Conservation (phyloP, 768 basidiomycete species). For the Strobilomyces dryophilus region DNA sequence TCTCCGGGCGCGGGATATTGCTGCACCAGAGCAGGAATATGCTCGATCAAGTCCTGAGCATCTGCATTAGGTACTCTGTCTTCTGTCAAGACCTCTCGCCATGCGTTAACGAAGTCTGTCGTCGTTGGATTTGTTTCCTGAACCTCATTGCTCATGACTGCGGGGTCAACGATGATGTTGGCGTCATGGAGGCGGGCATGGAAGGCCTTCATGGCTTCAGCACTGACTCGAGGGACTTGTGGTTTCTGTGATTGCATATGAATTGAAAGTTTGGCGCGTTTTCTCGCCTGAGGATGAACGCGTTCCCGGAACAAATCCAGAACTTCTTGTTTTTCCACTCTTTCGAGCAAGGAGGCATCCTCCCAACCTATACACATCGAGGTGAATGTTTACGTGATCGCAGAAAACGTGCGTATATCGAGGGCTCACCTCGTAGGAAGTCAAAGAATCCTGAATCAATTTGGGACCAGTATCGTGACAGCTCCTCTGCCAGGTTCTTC, state of each 20-base stretch:
- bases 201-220: constrained; percentile 60
- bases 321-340: constrained; percentile 72
- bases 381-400: neutral
- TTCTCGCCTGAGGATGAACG: constrained; percentile 64
- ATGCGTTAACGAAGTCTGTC: constrained; percentile 61
- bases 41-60: constrained; percentile 43
- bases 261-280: constrained; percentile 78
- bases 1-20: constrained; percentile 55
- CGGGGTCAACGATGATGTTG: constrained; percentile 46
- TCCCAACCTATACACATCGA: constrained; percentile 47
- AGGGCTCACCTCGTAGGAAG: constrained; percentile 73
- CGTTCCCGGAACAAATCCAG: constrained; percentile 61
- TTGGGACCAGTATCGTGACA: constrained; percentile 59
- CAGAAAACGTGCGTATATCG: neutral
- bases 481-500: constrained; percentile 88
- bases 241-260: constrained; percentile 75
- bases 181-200: constrained; percentile 46
- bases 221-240: constrained; percentile 56
- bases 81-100: constrained; percentile 42
- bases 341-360: constrained; percentile 64
- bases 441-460: constrained; percentile 81
- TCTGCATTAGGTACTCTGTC: constrained; percentile 39
- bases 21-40: constrained; percentile 55
- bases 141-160: constrained; percentile 48
- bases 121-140: constrained; percentile 54